Base-by-base conservation (phyloP, 2,329 filamentous ascomycete species). In the Sordariomycetes sp. region DNA sequence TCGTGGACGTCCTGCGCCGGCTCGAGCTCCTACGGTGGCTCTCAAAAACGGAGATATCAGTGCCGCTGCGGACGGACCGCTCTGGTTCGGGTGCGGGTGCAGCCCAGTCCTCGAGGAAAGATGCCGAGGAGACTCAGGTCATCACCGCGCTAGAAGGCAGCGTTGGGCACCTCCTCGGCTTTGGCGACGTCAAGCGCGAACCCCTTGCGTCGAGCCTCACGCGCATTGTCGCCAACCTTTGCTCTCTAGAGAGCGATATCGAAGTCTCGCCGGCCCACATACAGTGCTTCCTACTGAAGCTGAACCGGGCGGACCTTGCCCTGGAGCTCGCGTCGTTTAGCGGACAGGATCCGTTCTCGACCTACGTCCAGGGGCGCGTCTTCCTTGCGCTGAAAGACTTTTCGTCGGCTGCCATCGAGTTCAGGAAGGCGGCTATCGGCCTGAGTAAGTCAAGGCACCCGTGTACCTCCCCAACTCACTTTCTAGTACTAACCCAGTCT, bases 311-410 rank as follows among this genome's bases (percentile, higher is more conserved):
- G 3, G 84, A 87, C 65, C 69, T 87, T 20, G 81, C 84, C 16
- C 64, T 79, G 34, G 79, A 85, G 61, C 76, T 86, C 28, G 71
- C 72, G 16, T 74, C 79, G 1, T 86, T 85, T 65, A 77, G 78
- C 61, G 74, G 76, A 22, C 76, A 79, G 56, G 80, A 80, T 56
- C 74, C 79, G 62, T 91, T 79, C 77, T 85, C 74, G 75, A 88
- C 78, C 64, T 99, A 99, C 67, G 80, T 97, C 4, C 90, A 92
- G 69, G 94, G 89, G 2, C 86, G 94, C 34, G 79, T 96, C 54
- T 81, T 83, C 63, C 76, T 97, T 37, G 83, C 86, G 5, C 80
- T 87, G 62, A 87, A 86, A 58, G 87, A 96, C 66, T 86, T 86
- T 68, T 81, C 83, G 59, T 78, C 82, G 46, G 93, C 94, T 58